Evolutionary conservation across 2,329 filamentous ascomycete genomes (phyloP).

Genomic region (Macroventuria anomochaeta): DNA sequence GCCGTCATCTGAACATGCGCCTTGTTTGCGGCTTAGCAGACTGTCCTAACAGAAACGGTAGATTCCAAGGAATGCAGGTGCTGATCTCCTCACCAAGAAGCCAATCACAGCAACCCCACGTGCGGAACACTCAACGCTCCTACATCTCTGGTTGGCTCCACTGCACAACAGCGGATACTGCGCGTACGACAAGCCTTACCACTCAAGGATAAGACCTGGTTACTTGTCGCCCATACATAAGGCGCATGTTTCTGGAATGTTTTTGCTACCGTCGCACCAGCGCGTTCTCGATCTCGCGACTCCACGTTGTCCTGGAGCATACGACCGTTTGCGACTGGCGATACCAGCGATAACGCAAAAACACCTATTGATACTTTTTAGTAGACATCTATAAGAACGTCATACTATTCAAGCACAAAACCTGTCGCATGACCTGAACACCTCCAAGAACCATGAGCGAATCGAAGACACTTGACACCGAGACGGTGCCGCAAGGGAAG

Average conservation of each 20-base stretch:
- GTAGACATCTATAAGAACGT: not conserved
- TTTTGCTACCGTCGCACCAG: slow-evolving; percentile 2
- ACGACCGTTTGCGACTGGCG: not conserved
- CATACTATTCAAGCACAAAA: not conserved
- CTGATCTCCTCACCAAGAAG: not conserved
- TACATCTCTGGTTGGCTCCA: slow-evolving; percentile 5
- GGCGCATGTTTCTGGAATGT: not conserved
- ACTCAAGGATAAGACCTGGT: not conserved
- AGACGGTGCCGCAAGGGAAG: slow-evolving; percentile 9
- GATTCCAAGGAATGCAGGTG: not conserved
- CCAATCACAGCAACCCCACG: slow-evolving; percentile 13
- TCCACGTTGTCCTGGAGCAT: not conserved
- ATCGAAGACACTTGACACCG: not conserved
- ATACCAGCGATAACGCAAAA: not conserved
- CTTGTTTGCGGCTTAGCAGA: not conserved
- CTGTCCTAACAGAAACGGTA: not conserved
- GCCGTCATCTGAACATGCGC: not conserved
- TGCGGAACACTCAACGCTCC: slow-evolving; percentile 2
- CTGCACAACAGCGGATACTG: not conserved
- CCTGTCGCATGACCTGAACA: not conserved
- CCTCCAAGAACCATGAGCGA: not conserved
- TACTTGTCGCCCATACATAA: slow-evolving; percentile 1
- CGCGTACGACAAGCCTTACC: slow-evolving; percentile 9
- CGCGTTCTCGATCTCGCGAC: not conserved
- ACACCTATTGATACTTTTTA: not conserved